A percentile compares a stretch with the other conserved stretches of the same genome.
Conservation (phyloP, 1,139 yeast genomes). For the Taphrina betulina region DNA sequence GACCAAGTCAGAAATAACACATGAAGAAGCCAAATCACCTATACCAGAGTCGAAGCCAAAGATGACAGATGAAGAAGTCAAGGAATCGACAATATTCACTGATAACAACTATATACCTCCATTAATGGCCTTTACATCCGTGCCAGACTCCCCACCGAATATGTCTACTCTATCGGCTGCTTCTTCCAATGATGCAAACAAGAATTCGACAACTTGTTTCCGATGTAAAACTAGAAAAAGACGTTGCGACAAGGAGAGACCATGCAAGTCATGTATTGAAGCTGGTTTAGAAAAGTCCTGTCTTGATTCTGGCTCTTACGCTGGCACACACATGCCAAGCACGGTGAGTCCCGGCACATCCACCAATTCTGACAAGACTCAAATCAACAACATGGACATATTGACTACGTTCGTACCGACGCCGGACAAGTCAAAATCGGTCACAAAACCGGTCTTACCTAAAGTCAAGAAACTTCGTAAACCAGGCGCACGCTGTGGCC, state of each 20-base stretch:
- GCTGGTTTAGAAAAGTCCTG: slow-evolving; percentile 15
- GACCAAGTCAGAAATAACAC: background rate
- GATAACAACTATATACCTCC: slow-evolving; percentile 19
- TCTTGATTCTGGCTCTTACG: slow-evolving; percentile 2
- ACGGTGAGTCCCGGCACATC: background rate
- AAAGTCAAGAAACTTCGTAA: background rate
- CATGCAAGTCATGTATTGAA: slow-evolving; percentile 12
- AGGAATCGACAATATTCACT: background rate
- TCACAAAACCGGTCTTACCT: too few species aligned
- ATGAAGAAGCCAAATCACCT: background rate
- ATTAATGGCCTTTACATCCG: background rate
- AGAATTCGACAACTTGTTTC: slow-evolving; percentile 17
- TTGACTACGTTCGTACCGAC: too few species aligned
- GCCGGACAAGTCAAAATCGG: background rate
- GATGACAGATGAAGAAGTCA: background rate
- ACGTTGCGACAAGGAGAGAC: slow-evolving; percentile 26
- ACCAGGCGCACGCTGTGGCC: slow-evolving; percentile 1
- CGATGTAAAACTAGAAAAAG: slow-evolving; percentile 24
- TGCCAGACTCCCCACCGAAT: slow-evolving; percentile 3
- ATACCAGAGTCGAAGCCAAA: background rate
- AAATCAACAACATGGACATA: too few species aligned
- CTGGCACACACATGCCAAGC: background rate
- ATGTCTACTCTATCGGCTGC: background rate
- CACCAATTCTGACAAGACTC: background rate
- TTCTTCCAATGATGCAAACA: background rate